Evolutionary conservation across 2,329 filamentous ascomycete species (phyloP).

Genomic region (Cyclaneusma minus): DNA sequence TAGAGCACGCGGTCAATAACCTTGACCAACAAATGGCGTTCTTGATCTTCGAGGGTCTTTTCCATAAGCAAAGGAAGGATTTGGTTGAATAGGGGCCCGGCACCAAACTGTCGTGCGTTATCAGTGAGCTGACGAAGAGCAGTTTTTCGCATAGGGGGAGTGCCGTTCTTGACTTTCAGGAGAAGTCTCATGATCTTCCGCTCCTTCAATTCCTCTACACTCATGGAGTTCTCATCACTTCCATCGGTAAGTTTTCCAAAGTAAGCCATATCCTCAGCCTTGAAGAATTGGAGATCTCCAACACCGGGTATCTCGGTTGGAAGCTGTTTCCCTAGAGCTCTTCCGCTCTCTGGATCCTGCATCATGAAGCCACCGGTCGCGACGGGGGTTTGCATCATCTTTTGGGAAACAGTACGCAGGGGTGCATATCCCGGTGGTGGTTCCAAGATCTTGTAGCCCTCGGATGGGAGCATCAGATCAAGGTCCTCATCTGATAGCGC

Average conservation of each 20-base stretch:
- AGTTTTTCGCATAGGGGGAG: slow-evolving; percentile 96
- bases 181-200: slow-evolving; percentile 95
- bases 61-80: slow-evolving; percentile 96
- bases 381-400: slow-evolving; percentile 56
- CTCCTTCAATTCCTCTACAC: slow-evolving; percentile 91
- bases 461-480: slow-evolving; percentile 74
- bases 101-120: slow-evolving; percentile 91
- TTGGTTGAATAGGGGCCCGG: slow-evolving; percentile 89
- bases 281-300: slow-evolving; percentile 94
- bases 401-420: slow-evolving; percentile 60
- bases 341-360: slow-evolving; percentile 79
- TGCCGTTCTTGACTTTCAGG: slow-evolving; percentile 98
- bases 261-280: slow-evolving; percentile 96
- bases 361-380: slow-evolving; percentile 79
- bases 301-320: slow-evolving; percentile 93
- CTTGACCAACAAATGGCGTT: slow-evolving; percentile 95
- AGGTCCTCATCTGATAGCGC: slow-evolving; percentile 87
- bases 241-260: slow-evolving; percentile 96
- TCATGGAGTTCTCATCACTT: slow-evolving; percentile 78
- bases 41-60: slow-evolving; percentile 92
- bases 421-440: slow-evolving; percentile 88
- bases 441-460: slow-evolving; percentile 84
- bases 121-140: slow-evolving; percentile 93
- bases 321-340: slow-evolving; percentile 74
- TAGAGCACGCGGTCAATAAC: slow-evolving; percentile 97